Evolutionary conservation across 192 early-diverging fungal species (phyloP).

Genomic region (Gryganskiella cystojenkinii): DNA sequence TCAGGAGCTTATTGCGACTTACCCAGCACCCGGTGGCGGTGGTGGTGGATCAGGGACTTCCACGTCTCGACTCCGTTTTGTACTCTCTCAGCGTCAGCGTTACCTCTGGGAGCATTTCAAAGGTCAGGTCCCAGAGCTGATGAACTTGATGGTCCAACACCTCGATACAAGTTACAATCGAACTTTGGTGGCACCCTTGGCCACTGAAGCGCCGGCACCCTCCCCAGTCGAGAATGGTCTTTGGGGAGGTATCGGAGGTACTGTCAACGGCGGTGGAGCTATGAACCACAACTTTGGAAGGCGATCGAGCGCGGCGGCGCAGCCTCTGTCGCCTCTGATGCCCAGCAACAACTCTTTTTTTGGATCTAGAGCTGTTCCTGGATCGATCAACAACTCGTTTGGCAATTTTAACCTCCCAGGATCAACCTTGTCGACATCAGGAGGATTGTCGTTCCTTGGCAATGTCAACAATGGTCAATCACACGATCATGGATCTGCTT

Average conservation of each 20-base stretch:
- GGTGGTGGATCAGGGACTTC: constrained; percentile 19
- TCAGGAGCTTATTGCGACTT: constrained; percentile 36
- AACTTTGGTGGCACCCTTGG: constrained; percentile 34
- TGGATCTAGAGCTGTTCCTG: constrained; percentile 33
- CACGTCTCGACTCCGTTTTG: constrained; percentile 22
- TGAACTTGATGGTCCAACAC: constrained; percentile 37
- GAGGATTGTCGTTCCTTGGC: too few species aligned
- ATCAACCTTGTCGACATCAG: neutral
- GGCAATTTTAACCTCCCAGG: neutral
- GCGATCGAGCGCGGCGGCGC: constrained; percentile 20
- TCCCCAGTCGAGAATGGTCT: constrained; percentile 47
- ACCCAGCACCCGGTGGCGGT: constrained; percentile 37
- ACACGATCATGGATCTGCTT: constrained; percentile 18
- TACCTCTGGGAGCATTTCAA: constrained; percentile 47
- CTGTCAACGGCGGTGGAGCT: too few species aligned
- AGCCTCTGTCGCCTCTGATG: constrained; percentile 5
- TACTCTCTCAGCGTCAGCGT: constrained; percentile 23
- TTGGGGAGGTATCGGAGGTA: constrained; percentile 22
- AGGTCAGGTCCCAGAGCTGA: constrained; percentile 21
- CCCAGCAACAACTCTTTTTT: constrained; percentile 23
- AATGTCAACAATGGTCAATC: neutral
- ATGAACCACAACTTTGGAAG: constrained; percentile 29
- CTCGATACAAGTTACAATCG: constrained; percentile 45
- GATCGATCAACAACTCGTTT: constrained; percentile 22
- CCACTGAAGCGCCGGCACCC: constrained; percentile 45